phyloP scores from a whole-genome alignment of 2,329 filamentous ascomycete species.

The Pleomassaria siparia region DNA sequence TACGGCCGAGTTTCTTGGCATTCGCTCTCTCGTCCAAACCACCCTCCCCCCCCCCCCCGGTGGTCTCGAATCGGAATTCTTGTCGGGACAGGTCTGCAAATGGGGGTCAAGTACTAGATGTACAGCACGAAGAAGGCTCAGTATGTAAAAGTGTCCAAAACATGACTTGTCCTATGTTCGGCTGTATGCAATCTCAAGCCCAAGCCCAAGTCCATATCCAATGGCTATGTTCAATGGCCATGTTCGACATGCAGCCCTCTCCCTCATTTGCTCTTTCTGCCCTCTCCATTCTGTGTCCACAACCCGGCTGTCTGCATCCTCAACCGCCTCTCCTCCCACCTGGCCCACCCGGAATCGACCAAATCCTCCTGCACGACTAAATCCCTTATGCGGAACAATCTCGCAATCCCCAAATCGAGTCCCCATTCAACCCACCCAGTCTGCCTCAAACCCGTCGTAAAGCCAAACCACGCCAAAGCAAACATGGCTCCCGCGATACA shows the following conservation, averaged over 20 bases:
- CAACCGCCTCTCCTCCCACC: slow-evolving; percentile 67
- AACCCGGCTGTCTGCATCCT: slow-evolving; percentile 10
- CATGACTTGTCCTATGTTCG: too few species aligned
- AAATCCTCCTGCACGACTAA: slow-evolving; percentile 85
- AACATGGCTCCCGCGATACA: slow-evolving; percentile 68
- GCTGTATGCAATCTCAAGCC: too few species aligned
- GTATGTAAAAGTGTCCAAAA: too few species aligned
- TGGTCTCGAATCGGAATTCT: too few species aligned
- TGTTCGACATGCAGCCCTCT: not conserved
- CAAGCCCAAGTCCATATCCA: too few species aligned
- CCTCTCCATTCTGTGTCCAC: not conserved
- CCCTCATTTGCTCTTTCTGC: not conserved
- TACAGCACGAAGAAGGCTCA: too few species aligned
- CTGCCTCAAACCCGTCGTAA: slow-evolving; percentile 67
- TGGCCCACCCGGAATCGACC: slow-evolving; percentile 89
- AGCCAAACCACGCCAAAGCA: slow-evolving; percentile 76
- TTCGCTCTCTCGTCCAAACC: too few species aligned
- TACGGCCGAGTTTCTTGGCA: too few species aligned
- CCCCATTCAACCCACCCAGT: slow-evolving; percentile 72
- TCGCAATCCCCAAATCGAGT: slow-evolving; percentile 65
- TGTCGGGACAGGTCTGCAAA: too few species aligned
- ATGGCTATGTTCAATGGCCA: too few species aligned
- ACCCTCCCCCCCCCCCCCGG: too few species aligned
- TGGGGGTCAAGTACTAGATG: too few species aligned
- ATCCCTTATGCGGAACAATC: slow-evolving; percentile 74